These are phyloP conservation scores for Euphrasia confusa DNA, from an alignment of 257 asterid species.

Conservation along the genomic window DNA sequence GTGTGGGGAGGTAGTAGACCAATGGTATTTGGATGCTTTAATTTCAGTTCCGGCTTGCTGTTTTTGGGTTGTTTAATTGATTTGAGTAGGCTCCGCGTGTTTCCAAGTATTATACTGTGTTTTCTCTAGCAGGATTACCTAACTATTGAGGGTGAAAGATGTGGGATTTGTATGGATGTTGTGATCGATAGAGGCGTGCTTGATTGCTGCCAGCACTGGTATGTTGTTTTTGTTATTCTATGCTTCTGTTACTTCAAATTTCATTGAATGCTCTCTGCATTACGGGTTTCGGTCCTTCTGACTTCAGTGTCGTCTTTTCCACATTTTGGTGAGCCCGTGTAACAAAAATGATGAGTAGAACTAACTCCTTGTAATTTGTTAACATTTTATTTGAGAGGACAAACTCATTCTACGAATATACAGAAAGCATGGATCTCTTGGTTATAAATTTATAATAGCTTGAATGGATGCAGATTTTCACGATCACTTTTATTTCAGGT, in stretches of 20 bases:
- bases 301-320: neutral
- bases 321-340: constrained; percentile 1
- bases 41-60: constrained; percentile 11
- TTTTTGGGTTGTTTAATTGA: neutral
- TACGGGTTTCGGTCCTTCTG: constrained; percentile 4
- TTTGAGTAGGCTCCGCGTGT: constrained; percentile 16
- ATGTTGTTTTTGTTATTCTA: constrained; percentile 25
- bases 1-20: too few relatives aligned
- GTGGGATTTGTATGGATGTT: constrained; percentile 92
- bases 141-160: constrained; percentile 74
- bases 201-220: constrained; percentile 99
- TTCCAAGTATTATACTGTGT: constrained; percentile 9
- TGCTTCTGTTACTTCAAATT: constrained; percentile 12
- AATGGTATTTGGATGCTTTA: constrained; percentile 6
- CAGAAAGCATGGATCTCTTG: neutral
- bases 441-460: constrained; percentile 2
- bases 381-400: too few relatives aligned
- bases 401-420: too few relatives aligned
- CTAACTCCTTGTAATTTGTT: too few relatives aligned
- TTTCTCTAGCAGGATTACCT: constrained; percentile 52
- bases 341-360: too few relatives aligned
- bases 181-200: constrained; percentile 92
- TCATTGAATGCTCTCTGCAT: neutral
- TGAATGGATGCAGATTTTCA: constrained; percentile 23
- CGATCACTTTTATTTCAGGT: constrained; percentile 59